Evolutionary conservation across 306 rosid genomes (phyloP), one percentile per base, ranked within the genome.

Genomic region (Rosa persica): DNA sequence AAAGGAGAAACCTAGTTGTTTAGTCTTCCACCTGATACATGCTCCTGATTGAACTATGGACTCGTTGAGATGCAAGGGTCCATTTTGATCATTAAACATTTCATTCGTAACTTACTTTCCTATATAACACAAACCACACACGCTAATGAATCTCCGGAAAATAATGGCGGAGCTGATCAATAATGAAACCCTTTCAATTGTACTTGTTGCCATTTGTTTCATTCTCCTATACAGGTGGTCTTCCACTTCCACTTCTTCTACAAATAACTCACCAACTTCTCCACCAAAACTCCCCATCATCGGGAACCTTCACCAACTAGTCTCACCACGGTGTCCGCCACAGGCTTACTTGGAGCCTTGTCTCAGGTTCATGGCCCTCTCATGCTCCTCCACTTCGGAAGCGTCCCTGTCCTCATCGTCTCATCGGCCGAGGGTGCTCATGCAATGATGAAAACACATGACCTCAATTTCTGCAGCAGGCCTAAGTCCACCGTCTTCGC

Each of bases 301-400:
- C 19, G 89, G 93, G 47, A 87, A 89, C 62, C 79, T 89, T 44
- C 88, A 83, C 34, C 93, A 85, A 65, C 64, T 86, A 5, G 88
- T 89, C 49, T 12, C 5, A 13, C 16, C 49, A 11, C 2, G 15
- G 49, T 46, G 15, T 46, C 15, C 0, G 5, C 52, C 13, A 3
- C 86, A 86, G n/a, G n/a, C n/a, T n/a, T 16, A 0, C 85, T 89
- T 49, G 71, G 30, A 44, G 25, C 73, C 39, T 16, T 89, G 16
- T 74, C 93, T 57, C 44, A 73, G 39, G 46, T 51, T 34, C 78
- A 88, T 49, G 91, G 91, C 27, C 88, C 85, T 22, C 49, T 85
- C n/a, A 83, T 87, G 93, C 75, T 80, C 16, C 82, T 89, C 52
- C 89, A 78, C 44, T 70, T 89, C 0, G 89, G 93, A 4, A 79